Percentiles rank a stretch among this genome's conserved stretches.
Evolutionary conservation across 148 eudicot genomes (phyloP).

Genomic region (Nepenthes mirabilis): DNA sequence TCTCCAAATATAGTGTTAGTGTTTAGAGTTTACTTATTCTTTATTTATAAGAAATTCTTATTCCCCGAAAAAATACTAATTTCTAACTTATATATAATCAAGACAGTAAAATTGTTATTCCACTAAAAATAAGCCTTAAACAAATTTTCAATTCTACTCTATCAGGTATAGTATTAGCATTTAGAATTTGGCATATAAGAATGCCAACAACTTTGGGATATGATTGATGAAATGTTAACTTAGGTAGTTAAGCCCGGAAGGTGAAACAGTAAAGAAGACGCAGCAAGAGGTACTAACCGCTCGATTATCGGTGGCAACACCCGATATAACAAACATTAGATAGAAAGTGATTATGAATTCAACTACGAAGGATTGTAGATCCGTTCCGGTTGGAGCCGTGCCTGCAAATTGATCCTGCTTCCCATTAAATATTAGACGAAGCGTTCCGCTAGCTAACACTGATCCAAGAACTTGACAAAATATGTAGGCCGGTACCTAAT

Average conservation of each 20-base stretch:
- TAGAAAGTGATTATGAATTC: slow-evolving; percentile 48
- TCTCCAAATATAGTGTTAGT: too few species aligned
- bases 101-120: too few species aligned
- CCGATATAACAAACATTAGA: slow-evolving; percentile 45
- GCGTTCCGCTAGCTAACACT: slow-evolving; percentile 40
- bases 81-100: too few species aligned
- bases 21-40: too few species aligned
- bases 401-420: slow-evolving; percentile 24
- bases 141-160: too few species aligned
- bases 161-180: neutral
- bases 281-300: slow-evolving; percentile 39
- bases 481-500: slow-evolving; percentile 34
- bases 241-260: neutral
- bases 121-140: too few species aligned
- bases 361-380: slow-evolving; percentile 25
- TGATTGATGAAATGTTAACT: too few species aligned
- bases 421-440: slow-evolving; percentile 23
- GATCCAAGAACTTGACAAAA: slow-evolving; percentile 30
- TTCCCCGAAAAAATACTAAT: too few species aligned
- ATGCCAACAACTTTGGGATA: neutral
- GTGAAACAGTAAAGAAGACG: too few species aligned
- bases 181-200: neutral
- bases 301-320: slow-evolving; percentile 41
- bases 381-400: slow-evolving; percentile 28
- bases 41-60: too few species aligned